Evolutionary conservation across 2,329 filamentous ascomycete species (phyloP).

Genomic region (Xylogone sp.): DNA sequence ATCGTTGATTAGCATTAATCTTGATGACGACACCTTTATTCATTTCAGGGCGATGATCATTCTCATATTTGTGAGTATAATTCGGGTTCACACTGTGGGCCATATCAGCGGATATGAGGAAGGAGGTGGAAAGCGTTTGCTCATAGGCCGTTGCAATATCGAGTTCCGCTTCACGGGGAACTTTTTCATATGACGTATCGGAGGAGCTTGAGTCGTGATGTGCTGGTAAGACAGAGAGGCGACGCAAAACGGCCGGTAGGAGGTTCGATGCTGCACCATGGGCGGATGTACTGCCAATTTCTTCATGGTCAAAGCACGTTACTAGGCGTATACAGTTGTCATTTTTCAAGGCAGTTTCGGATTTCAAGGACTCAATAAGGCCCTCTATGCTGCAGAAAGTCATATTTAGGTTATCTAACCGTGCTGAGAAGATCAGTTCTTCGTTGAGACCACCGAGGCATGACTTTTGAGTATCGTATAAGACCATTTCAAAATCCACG

Average conservation of each 20-base stretch:
- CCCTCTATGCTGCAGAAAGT: constrained; percentile 88
- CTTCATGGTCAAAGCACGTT: constrained; percentile 95
- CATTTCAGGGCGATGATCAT: constrained; percentile 87
- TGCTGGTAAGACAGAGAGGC: constrained; percentile 74
- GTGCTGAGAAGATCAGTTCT: constrained; percentile 94
- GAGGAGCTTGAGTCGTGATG: constrained; percentile 41
- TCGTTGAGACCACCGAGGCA: constrained; percentile 83
- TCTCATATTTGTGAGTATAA: constrained; percentile 87
- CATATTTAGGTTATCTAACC: constrained; percentile 94
- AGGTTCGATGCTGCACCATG: constrained; percentile 94
- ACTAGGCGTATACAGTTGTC: constrained; percentile 86
- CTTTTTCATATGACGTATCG: constrained; percentile 63
- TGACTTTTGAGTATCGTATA: constrained; percentile 92
- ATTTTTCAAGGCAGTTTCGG: constrained; percentile 61
- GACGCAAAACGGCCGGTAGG: constrained; percentile 79
- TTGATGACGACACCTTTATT: constrained; percentile 97
- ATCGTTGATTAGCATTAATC: constrained; percentile 95
- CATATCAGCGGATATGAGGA: constrained; percentile 97
- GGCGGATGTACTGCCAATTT: constrained; percentile 88
- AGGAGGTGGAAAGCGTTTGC: constrained; percentile 85
- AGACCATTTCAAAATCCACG: constrained; percentile 91
- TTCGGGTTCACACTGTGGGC: constrained; percentile 95
- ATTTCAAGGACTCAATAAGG: constrained; percentile 72
- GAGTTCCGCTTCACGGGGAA: constrained; percentile 48
- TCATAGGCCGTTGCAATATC: constrained; percentile 81